Evolutionary conservation across 2,329 filamentous ascomycete genomes (phyloP).

Genomic region (Exophiala oligosperma): DNA sequence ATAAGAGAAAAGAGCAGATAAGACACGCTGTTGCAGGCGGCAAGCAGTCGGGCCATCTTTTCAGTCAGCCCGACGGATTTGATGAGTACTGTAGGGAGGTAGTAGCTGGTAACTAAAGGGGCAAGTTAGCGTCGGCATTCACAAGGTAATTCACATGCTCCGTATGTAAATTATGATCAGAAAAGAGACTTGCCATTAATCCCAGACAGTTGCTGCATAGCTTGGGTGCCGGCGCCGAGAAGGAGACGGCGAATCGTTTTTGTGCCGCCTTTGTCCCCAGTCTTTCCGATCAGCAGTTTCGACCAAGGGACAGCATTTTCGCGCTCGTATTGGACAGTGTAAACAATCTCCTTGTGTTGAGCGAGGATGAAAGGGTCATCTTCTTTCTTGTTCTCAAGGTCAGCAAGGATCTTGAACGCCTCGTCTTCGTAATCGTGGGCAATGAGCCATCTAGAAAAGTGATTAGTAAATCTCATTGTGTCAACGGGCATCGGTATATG

Average conservation of each 20-base stretch:
- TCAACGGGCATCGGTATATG: not conserved
- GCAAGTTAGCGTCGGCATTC: not conserved
- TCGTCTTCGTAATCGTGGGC: conserved; percentile 46
- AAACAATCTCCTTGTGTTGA: conserved; percentile 48
- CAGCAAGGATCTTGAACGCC: conserved; percentile 50
- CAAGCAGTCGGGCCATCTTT: conserved; percentile 54
- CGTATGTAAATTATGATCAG: not conserved
- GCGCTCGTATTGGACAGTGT: conserved; percentile 50
- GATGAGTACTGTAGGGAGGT: conserved; percentile 61
- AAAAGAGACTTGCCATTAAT: conserved; percentile 29
- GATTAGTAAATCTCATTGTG: not conserved
- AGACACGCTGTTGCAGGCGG: conserved; percentile 54
- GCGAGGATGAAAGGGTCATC: conserved; percentile 49
- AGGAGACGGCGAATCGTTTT: conserved; percentile 52
- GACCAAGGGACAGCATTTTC: conserved; percentile 53
- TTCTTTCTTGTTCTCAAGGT: conserved; percentile 46
- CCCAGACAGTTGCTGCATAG: conserved; percentile 51
- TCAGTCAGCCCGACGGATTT: conserved; percentile 56
- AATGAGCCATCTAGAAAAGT: conserved; percentile 45
- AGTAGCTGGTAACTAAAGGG: conserved; percentile 40
- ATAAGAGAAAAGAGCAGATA: conserved; percentile 51
- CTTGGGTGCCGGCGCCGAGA: conserved; percentile 56
- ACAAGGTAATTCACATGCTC: too few relatives aligned
- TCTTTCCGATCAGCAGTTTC: conserved; percentile 50
- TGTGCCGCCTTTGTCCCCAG: conserved; percentile 46